Evolutionary conservation across 2,329 filamentous ascomycete genomes (phyloP).

Genomic region (Graphilbum sp.): DNA sequence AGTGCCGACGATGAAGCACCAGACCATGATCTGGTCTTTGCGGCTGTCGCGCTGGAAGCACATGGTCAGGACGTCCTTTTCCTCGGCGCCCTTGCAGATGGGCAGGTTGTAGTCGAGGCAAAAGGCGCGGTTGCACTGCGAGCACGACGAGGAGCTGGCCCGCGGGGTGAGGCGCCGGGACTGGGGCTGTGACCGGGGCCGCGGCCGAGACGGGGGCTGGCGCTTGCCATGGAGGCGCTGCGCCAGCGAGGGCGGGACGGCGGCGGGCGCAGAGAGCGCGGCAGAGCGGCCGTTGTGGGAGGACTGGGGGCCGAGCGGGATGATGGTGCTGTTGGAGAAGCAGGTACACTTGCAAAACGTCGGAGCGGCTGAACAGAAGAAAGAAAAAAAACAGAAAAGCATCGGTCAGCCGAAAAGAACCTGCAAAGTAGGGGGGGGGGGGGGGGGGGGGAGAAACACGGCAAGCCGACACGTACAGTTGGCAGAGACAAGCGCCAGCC

Average conservation of each 20-base stretch:
- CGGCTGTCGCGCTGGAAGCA: constrained; percentile 52
- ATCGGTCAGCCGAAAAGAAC: too few relatives aligned
- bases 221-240: neutral
- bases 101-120: constrained; percentile 43
- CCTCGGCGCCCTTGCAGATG: constrained; percentile 45
- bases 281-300: constrained; percentile 6
- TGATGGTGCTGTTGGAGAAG: constrained; percentile 53
- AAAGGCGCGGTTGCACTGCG: constrained; percentile 48
- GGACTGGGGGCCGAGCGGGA: constrained; percentile 35
- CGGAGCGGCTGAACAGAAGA: constrained; percentile 43
- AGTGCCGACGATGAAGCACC: constrained; percentile 45
- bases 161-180: constrained; percentile 10
- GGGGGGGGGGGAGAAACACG: too few relatives aligned
- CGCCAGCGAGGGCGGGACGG: neutral
- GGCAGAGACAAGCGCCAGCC: constrained; percentile 12
- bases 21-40: constrained; percentile 51
- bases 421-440: too few relatives aligned
- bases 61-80: constrained; percentile 43
- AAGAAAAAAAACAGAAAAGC: too few relatives aligned
- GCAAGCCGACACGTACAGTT: neutral
- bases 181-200: neutral
- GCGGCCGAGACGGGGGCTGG: neutral
- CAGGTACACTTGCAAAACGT: constrained; percentile 57
- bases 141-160: constrained; percentile 31
- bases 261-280: too few relatives aligned